Evolutionary conservation across 768 basidiomycete genomes (phyloP).

Genomic region (Naganishia friedmannii): DNA sequence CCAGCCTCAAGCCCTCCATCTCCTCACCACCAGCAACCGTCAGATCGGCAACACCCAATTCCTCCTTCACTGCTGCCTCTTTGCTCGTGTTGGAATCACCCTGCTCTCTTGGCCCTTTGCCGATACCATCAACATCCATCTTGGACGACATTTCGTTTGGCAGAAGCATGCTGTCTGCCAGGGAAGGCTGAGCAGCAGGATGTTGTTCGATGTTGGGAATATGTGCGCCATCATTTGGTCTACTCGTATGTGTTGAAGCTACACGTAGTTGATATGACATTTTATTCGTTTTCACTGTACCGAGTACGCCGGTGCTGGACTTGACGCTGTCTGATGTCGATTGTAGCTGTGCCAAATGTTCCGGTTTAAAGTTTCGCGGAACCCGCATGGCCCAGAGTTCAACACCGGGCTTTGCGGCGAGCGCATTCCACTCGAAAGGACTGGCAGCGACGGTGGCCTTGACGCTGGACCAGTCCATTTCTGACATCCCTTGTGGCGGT

Average conservation of each 20-base stretch:
- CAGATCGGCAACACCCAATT: constrained; percentile 31
- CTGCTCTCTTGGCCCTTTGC: constrained; percentile 18
- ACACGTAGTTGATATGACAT: constrained; percentile 34
- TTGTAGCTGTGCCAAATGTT: constrained; percentile 38
- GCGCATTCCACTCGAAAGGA: constrained; percentile 44
- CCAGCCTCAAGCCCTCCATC: constrained; percentile 45
- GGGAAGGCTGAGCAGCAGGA: constrained; percentile 37
- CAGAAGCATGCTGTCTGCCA: constrained; percentile 39
- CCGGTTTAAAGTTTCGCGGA: constrained; percentile 46
- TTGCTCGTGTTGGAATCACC: constrained; percentile 34
- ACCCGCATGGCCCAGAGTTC: constrained; percentile 49
- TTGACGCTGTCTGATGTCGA: background rate
- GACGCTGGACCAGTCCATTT: constrained; percentile 23
- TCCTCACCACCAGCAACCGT: constrained; percentile 44
- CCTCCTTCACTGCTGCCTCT: constrained; percentile 30
- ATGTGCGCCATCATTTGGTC: background rate
- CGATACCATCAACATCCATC: constrained; percentile 24
- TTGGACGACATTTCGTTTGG: constrained; percentile 1
- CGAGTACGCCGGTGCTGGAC: constrained; percentile 12
- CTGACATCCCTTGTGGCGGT: constrained; percentile 11
- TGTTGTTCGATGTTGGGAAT: constrained; percentile 27
- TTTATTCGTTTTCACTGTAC: constrained; percentile 37
- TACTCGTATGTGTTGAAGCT: constrained; percentile 4
- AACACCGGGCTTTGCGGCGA: constrained; percentile 38
- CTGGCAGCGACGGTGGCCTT: constrained; percentile 31